A percentile compares a stretch with the other conserved stretches of the same genome.
phyloP scores from a whole-genome alignment of 2,329 filamentous ascomycete species.

The Apiospora phragmitis region DNA sequence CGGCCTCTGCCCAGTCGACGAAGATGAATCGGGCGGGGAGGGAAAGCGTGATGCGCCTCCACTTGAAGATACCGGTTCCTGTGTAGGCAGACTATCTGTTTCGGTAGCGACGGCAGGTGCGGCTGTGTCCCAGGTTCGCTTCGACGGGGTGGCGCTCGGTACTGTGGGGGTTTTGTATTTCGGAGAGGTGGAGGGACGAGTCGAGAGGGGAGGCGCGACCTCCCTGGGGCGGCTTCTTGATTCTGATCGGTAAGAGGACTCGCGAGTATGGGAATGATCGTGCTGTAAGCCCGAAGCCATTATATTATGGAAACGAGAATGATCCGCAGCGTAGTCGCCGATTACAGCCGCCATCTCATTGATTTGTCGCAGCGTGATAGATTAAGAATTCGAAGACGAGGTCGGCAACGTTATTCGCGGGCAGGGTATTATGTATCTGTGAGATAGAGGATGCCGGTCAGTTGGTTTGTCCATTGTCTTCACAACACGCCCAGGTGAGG shows the following conservation, averaged over 20 bases:
- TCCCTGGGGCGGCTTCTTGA: constrained; percentile 37
- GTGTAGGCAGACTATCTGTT: not conserved
- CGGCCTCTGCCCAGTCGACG: constrained; percentile 36
- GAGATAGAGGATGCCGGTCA: not conserved
- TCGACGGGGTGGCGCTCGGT: constrained; percentile 27
- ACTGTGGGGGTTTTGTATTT: constrained; percentile 24
- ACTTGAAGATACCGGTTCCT: constrained; percentile 29
- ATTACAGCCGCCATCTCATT: constrained; percentile 61
- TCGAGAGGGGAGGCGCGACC: constrained; percentile 20
- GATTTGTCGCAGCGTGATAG: not conserved
- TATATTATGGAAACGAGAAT: constrained; percentile 64
- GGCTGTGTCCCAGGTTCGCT: constrained; percentile 30
- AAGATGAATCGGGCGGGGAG: constrained; percentile 55
- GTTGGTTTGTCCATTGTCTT: not conserved
- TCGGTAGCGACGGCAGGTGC: constrained; percentile 15
- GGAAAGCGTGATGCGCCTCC: constrained; percentile 50
- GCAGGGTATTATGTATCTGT: not conserved
- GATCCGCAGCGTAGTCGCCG: constrained; percentile 73
- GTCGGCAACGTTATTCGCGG: not conserved
- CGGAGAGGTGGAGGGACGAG: constrained; percentile 25
- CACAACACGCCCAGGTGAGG: not conserved
- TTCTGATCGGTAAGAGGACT: constrained; percentile 39
- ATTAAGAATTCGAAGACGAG: not conserved
- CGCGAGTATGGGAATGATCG: constrained; percentile 48
- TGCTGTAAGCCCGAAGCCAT: constrained; percentile 60